Conservation (phyloP, 805 yeast species). For the Brettanomyces custersianus region DNA sequence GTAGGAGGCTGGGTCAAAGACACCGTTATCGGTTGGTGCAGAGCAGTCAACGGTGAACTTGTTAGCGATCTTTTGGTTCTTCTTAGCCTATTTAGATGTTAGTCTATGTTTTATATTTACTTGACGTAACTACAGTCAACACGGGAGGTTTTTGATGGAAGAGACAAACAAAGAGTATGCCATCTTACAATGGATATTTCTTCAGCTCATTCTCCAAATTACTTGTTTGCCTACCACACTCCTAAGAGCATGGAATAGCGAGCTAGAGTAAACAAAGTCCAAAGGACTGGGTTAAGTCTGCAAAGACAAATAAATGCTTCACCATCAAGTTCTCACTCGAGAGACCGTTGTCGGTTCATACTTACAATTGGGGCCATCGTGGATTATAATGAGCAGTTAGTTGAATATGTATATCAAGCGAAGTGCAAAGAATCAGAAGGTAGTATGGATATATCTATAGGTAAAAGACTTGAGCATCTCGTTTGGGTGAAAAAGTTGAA, state of each 20-base stretch:
- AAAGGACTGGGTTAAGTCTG: neutral
- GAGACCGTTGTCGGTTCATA: too few relatives aligned
- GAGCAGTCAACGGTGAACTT: constrained; percentile 93
- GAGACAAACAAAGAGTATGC: neutral
- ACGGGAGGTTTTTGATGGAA: neutral
- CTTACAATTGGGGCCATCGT: constrained; percentile 31
- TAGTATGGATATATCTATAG: neutral
- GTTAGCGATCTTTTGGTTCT: constrained; percentile 66
- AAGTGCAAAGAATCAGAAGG: constrained; percentile 2
- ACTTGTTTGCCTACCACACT: constrained; percentile 1
- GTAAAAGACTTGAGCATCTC: neutral
- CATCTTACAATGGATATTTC: neutral
- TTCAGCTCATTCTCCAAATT: neutral
- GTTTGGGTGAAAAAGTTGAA: neutral
- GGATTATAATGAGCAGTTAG: too few relatives aligned
- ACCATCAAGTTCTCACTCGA: too few relatives aligned
- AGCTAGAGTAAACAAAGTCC: neutral
- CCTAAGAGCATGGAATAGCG: constrained; percentile 1
- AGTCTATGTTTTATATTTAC: neutral
- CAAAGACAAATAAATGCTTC: too few relatives aligned
- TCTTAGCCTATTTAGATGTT: constrained; percentile 48
- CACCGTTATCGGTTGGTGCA: constrained; percentile 96
- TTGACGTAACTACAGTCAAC: neutral
- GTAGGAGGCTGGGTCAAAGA: constrained; percentile 95
- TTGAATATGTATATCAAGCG: neutral